phyloP scores from a whole-genome alignment of 768 basidiomycete genomes.

The Crepidotus variabilis region DNA sequence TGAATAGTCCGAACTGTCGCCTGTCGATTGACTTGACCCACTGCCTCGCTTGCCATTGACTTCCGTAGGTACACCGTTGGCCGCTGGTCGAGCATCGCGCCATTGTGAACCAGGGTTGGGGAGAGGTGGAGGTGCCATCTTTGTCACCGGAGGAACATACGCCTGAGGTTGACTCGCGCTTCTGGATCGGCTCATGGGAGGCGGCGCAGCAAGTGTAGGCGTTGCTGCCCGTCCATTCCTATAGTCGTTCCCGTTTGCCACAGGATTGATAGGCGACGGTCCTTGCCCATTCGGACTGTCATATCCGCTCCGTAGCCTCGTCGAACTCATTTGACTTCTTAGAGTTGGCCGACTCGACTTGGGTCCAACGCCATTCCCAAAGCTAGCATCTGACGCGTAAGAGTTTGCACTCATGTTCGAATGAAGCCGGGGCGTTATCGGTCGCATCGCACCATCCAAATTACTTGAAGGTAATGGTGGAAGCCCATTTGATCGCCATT shows the following conservation, averaged over 20 bases:
- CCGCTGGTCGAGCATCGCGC: constrained; percentile 25
- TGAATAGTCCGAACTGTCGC: constrained; percentile 84
- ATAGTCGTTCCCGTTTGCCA: constrained; percentile 28
- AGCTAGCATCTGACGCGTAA: constrained; percentile 43
- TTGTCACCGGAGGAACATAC: constrained; percentile 56
- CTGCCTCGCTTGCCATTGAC: constrained; percentile 71
- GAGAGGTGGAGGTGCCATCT: constrained; percentile 53
- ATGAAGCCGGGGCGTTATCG: constrained; percentile 43
- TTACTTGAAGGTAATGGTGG: constrained; percentile 30
- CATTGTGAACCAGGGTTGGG: constrained; percentile 37
- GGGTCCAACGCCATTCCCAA: constrained; percentile 26
- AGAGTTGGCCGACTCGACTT: constrained; percentile 42
- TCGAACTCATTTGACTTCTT: constrained; percentile 70
- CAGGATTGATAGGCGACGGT: constrained; percentile 7
- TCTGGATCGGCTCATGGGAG: constrained; percentile 56
- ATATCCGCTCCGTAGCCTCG: constrained; percentile 50
- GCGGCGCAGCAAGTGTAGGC: constrained; percentile 30
- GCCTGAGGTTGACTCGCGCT: constrained; percentile 79
- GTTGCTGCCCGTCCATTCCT: constrained; percentile 28
- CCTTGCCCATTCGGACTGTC: constrained; percentile 30
- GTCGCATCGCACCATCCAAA: constrained; percentile 29
- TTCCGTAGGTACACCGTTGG: constrained; percentile 28
- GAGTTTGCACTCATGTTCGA: constrained; percentile 40
- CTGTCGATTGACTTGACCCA: constrained; percentile 80
- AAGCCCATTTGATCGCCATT: constrained; percentile 55